Conservation (phyloP, 2,329 filamentous ascomycete genomes). For the Celoporthe dispersa region DNA sequence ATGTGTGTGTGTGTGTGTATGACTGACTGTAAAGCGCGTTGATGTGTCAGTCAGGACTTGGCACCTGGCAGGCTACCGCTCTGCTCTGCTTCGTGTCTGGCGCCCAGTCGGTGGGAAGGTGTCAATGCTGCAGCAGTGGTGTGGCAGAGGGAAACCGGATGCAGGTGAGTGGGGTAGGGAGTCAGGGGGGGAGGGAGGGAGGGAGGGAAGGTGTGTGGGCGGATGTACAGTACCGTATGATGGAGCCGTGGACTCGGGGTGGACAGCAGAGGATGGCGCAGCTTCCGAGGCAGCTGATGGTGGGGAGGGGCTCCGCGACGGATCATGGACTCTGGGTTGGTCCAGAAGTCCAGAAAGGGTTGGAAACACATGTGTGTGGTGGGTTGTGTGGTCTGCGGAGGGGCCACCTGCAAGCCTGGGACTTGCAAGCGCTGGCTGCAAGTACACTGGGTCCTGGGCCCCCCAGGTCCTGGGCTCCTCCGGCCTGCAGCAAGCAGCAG, state of each 20-base stretch:
- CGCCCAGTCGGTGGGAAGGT: neutral
- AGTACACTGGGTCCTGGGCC: conserved; percentile 14
- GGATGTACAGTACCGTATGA: neutral
- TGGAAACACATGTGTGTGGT: conserved; percentile 23
- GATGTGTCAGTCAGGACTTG: neutral
- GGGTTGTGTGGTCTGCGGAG: conserved; percentile 17
- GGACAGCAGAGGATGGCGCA: conserved; percentile 27
- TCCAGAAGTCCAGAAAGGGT: neutral
- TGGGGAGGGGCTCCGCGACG: conserved; percentile 3
- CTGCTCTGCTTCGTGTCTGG: neutral
- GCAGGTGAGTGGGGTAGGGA: conserved; percentile 20
- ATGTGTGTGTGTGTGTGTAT: neutral
- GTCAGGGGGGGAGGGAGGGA: neutral
- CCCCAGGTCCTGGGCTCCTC: conserved; percentile 7
- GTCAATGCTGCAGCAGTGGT: conserved; percentile 13
- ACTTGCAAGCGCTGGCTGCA: conserved; percentile 15
- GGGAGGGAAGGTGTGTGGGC: too few relatives aligned
- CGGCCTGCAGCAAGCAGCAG: neutral
- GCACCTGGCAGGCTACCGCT: neutral
- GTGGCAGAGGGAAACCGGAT: conserved; percentile 11
- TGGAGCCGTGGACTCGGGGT: conserved; percentile 19
- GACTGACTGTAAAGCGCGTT: neutral
- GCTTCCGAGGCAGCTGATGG: conserved; percentile 23
- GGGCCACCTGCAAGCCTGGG: conserved; percentile 22
- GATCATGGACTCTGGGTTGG: conserved; percentile 4